Evolutionary conservation across 2,329 filamentous ascomycete species (phyloP), one percentile per base, ranked within the genome.

Genomic region (Emergomyces pasteurianus): DNA sequence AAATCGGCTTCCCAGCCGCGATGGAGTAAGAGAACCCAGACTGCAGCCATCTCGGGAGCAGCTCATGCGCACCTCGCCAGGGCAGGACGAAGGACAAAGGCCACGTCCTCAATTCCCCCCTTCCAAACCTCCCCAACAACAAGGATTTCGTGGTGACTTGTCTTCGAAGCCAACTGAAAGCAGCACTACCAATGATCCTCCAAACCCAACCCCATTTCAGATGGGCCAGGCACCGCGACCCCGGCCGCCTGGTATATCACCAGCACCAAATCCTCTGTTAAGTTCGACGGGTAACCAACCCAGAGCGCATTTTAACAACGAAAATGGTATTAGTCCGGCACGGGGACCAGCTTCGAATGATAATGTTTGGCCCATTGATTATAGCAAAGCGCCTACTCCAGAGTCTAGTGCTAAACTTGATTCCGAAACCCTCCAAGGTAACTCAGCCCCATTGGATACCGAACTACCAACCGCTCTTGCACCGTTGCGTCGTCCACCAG

Each of bases 51-150:
- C 73, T 9, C 71, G 75, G 56, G 75, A 77, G 34, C 73, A 71
- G 12, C 63, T 67, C 21, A 65, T 75, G 57, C 71, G 74, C 59
- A 60, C 63, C 28, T 70, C 75, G 61, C 70, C 66, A 60, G 77
- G 74, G 61, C 72, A 75, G 9, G 76, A 78, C 46, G 74, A 74
- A 34, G 69, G 75, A 62, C 69, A 67, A 21, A 71, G 66, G 50
- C 66, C 67, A n/a, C 70, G 71, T 9, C 71, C 73, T 63, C 71
- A 71, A 21, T 64, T 68, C 59, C 66, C 58, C 26, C 63, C 70
- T 12, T 63, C 71, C 58, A 64, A 67, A 31, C 65, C 67, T 34
- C 64, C 68, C 21, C 70, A 68, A 28, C 64, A 65, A 40, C 59
- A 61, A 40, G 65, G 65, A 12, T 65, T 63, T 36, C 66, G 68